phyloP scores from a whole-genome alignment of 1,139 yeast species.

The Yamadazyma siamensis region DNA sequence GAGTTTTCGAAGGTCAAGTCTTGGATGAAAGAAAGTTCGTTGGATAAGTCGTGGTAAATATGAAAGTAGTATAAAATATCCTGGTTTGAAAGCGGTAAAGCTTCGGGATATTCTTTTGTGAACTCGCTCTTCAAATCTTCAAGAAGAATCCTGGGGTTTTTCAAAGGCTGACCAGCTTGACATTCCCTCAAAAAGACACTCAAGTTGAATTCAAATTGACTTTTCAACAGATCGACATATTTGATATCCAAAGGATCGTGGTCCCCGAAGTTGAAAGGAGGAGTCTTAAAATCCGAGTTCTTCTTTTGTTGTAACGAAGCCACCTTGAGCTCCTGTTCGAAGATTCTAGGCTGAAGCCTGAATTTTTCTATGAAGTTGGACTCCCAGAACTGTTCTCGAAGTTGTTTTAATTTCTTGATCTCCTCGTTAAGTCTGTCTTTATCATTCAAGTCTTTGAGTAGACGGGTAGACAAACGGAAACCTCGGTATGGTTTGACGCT shows the following conservation, averaged over 20 bases:
- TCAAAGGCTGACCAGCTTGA: conserved; percentile 12
- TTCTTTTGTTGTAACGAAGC: conserved; percentile 21
- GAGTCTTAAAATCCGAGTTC: conserved; percentile 18
- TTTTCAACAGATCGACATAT: conserved; percentile 16
- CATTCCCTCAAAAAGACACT: conserved; percentile 26
- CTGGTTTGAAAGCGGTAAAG: conserved; percentile 20
- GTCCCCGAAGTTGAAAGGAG: conserved; percentile 16
- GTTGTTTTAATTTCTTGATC: conserved; percentile 17
- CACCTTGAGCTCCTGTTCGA: conserved; percentile 24
- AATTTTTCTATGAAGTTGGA: conserved; percentile 27
- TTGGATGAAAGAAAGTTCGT: conserved; percentile 27
- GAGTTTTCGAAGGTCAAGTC: conserved; percentile 27
- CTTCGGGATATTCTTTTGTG: conserved; percentile 17
- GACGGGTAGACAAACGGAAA: conserved; percentile 4
- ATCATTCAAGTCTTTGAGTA: conserved; percentile 5
- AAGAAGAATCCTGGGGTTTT: conserved; percentile 19
- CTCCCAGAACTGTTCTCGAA: conserved; percentile 21
- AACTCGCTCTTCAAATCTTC: conserved; percentile 18
- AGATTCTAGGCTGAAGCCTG: conserved; percentile 21
- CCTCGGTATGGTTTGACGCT: conserved; percentile 3
- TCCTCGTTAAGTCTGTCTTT: conserved; percentile 18
- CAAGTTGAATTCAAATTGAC: conserved; percentile 22
- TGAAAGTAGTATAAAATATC: conserved; percentile 29
- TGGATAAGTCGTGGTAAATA: conserved; percentile 29
- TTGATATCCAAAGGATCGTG: conserved; percentile 20